Base-by-base conservation (phyloP, 208 protist species). In the Wallacemonas rigidus region DNA sequence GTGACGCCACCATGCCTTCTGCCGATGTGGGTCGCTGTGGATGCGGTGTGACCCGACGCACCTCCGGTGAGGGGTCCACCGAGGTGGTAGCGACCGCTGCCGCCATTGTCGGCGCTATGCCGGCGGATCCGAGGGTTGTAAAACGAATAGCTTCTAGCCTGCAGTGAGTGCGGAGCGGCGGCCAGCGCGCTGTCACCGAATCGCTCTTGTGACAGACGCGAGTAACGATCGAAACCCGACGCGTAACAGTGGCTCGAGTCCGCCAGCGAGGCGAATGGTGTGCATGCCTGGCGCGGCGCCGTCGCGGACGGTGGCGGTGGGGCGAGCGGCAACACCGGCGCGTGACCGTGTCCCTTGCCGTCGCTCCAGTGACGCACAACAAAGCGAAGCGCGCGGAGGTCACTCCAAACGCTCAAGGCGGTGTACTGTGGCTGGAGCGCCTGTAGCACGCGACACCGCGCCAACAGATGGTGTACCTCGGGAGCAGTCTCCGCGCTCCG, bases 361-460 rank as follows among this genome's bases (percentile, higher is more conserved):
- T 44, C 43, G 56, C 47, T 45, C 38, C 77, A 74, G 26, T 71
- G 69, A 1, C 77, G 77, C 58, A 82, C 77, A 14, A 78, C 39
- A 38, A 76, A 69, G 35, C 77, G 61, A 63, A 76, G 70, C 2
- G 77, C 77, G 4, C 47, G 15, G 39, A 78, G 74, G 65, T 72
- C 58, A 26, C 60, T 56, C 53, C 64, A 67, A 48, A 55, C 62
- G 12, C 71, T 55, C 35, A 82, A 65, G 1, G 77, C 62, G 41
- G 26, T 50, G 58, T 82, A 82, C 2, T 67, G 44, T 5, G 77
- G 77, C 64, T 72, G 73, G 26, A 82, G 64, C 65, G 73, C 61
- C 69, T 75, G 72, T 4, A 75, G 61, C 44, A 78, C 69, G 47
- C 77, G 69, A 15, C 77, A 71, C 1, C 73, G 72, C 62, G 77